Percentiles rank a stretch among this genome's conserved stretches.
phyloP scores from a whole-genome alignment of 352 stramenopile species.

The Globisporangium middletonii region DNA sequence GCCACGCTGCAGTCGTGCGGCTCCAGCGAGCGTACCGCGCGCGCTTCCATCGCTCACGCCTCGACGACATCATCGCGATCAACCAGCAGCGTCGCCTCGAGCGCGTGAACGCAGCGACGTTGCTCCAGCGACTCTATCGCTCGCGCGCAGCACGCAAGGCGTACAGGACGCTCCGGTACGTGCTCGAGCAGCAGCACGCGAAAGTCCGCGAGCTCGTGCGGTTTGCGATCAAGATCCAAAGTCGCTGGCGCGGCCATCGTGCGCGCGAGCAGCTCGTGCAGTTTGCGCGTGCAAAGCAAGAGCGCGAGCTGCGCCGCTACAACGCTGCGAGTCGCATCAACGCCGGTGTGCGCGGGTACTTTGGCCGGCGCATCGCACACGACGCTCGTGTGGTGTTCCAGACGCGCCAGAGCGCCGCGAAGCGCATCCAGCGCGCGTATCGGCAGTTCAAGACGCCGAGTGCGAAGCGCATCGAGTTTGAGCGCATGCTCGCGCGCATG shows the following conservation, averaged over 20 bases:
- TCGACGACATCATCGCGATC: constrained; percentile 68
- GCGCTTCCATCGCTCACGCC: constrained; percentile 57
- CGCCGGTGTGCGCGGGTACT: constrained; percentile 54
- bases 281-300: constrained; percentile 23
- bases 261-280: constrained; percentile 30
- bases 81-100: constrained; percentile 53
- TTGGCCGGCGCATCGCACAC: constrained; percentile 38
- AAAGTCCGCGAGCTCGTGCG: constrained; percentile 24
- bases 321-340: constrained; percentile 62
- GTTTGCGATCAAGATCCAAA: constrained; percentile 54
- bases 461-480: constrained; percentile 31
- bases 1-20: constrained; percentile 29
- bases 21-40: constrained; percentile 56
- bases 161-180: constrained; percentile 43
- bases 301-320: constrained; percentile 23
- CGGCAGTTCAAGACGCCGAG: constrained; percentile 35
- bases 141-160: constrained; percentile 42
- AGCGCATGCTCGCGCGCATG: constrained; percentile 47
- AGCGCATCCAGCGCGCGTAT: constrained; percentile 51
- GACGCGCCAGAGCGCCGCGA: constrained; percentile 31
- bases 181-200: constrained; percentile 35
- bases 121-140: constrained; percentile 57
- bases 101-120: constrained; percentile 36
- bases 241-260: constrained; percentile 52
- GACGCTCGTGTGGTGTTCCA: constrained; percentile 26